Evolutionary conservation across 2,329 filamentous ascomycete genomes (phyloP).

Genomic region (Exophiala viscosa): DNA sequence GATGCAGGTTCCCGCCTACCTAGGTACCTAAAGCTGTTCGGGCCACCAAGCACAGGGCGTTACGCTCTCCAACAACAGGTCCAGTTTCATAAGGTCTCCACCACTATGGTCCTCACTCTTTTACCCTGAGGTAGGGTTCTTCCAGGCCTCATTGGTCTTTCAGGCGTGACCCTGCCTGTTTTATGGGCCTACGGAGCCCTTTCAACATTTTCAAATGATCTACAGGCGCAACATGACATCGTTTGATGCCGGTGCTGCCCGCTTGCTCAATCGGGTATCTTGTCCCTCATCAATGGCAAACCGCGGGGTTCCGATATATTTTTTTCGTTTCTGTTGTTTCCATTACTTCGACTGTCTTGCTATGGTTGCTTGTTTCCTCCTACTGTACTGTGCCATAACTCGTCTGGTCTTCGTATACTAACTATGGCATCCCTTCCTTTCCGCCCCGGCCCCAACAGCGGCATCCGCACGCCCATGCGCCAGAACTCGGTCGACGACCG

Average conservation of each 20-base stretch:
- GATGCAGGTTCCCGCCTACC: not conserved
- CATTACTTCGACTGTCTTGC: not conserved
- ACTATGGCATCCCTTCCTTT: constrained; percentile 17
- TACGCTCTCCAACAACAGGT: not conserved
- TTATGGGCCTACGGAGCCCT: no score
- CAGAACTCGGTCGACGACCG: constrained; percentile 46
- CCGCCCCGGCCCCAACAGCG: constrained; percentile 16
- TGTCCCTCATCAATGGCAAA: not conserved
- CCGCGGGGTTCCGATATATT: not conserved
- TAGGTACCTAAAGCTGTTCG: no score
- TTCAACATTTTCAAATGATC: not conserved
- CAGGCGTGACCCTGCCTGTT: no score
- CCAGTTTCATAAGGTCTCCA: constrained; percentile 3
- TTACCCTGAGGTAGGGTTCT: no score
- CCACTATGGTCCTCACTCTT: not conserved
- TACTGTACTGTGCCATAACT: no score
- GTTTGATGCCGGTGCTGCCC: no score
- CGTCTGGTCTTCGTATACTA: not conserved
- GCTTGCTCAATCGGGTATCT: not conserved
- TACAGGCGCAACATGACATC: not conserved
- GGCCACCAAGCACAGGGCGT: no score
- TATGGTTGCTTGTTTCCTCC: no score
- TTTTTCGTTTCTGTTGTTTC: not conserved
- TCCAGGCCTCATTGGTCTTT: no score
- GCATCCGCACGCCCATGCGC: constrained; percentile 18